Conservation (phyloP, 1,284 basidiomycete genomes). For the Bjerkandera adusta region DNA sequence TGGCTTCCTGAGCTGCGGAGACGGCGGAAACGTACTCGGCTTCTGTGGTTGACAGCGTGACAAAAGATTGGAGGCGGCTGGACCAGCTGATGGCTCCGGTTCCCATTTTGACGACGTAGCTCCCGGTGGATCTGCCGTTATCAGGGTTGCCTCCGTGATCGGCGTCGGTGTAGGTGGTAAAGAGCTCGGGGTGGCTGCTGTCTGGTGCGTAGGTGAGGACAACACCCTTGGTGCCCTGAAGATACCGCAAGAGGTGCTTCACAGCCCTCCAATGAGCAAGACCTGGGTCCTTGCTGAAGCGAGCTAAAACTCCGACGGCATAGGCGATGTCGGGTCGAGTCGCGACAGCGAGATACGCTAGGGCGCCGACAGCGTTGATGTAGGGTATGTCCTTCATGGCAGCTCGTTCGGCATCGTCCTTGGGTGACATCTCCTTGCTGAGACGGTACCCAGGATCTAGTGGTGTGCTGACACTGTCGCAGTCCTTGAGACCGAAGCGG, state of each 20-base stretch:
- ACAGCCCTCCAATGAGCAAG: conserved; percentile 25
- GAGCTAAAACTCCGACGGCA: conserved; percentile 23
- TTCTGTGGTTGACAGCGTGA: too few relatives aligned
- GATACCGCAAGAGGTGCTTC: conserved; percentile 28
- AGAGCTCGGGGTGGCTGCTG: too few relatives aligned
- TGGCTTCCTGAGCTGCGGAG: too few relatives aligned
- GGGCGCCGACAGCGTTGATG: conserved; percentile 23
- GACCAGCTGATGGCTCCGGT: too few relatives aligned
- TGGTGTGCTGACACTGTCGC: conserved; percentile 13
- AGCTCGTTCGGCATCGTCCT: conserved; percentile 9
- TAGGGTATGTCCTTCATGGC: conserved; percentile 18
- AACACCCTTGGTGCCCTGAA: conserved; percentile 22
- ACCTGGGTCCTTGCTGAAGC: conserved; percentile 26
- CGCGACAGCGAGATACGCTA: conserved; percentile 27
- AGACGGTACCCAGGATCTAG: conserved; percentile 12
- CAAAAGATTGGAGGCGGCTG: too few relatives aligned
- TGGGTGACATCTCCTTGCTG: conserved; percentile 2
- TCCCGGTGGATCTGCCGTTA: too few relatives aligned
- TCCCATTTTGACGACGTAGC: too few relatives aligned
- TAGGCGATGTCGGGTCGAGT: conserved; percentile 32
- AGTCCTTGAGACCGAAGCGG: conserved; percentile 20
- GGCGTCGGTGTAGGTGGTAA: too few relatives aligned
- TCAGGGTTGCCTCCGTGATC: too few relatives aligned
- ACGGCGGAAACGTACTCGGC: too few relatives aligned
- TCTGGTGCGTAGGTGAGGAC: conserved; percentile 16